These are phyloP conservation scores for Penicillium sp. DNA, from an alignment of 2,329 filamentous ascomycete genomes.

Conservation along the genomic window DNA sequence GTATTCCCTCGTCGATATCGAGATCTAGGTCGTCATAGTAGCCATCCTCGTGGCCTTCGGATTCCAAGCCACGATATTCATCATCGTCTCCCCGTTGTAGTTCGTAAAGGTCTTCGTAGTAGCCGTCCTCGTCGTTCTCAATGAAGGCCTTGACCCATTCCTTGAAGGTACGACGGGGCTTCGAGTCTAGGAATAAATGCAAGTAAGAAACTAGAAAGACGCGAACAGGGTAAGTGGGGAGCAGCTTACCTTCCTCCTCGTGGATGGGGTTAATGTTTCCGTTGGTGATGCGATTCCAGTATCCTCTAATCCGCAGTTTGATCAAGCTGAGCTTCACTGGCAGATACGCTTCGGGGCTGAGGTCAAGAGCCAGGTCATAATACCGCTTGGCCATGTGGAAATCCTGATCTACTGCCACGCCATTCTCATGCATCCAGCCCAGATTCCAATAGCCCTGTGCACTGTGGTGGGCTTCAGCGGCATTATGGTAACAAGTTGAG, in stretches of 20 bases:
- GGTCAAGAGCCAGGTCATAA: conserved; percentile 88
- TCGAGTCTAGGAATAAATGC: conserved; percentile 53
- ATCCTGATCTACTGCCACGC: conserved; percentile 86
- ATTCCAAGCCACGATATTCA: conserved; percentile 25
- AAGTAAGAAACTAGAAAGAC: not conserved
- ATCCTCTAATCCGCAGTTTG: conserved; percentile 79
- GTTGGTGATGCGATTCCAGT: conserved; percentile 90
- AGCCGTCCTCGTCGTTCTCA: conserved; percentile 66
- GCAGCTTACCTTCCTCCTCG: conserved; percentile 71
- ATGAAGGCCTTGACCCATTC: conserved; percentile 90
- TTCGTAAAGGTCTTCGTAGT: conserved; percentile 56
- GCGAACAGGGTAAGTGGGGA: not conserved
- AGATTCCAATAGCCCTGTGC: conserved; percentile 96
- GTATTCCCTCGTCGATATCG: conserved; percentile 69
- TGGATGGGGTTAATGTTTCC: conserved; percentile 91
- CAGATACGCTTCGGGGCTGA: conserved; percentile 89
- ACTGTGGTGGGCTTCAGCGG: conserved; percentile 85
- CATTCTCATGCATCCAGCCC: conserved; percentile 99
- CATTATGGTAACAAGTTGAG: conserved; percentile 85
- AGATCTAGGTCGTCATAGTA: conserved; percentile 61
- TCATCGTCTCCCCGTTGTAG: conserved; percentile 35
- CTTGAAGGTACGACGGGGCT: conserved; percentile 70
- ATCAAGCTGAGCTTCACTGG: conserved; percentile 85
- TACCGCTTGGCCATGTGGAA: conserved; percentile 96
- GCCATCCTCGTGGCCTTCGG: conserved; percentile 46